Evolutionary conservation across 208 protist genomes (phyloP), one percentile per base, ranked within the genome.

Genomic region (Leishmania mexicana): DNA sequence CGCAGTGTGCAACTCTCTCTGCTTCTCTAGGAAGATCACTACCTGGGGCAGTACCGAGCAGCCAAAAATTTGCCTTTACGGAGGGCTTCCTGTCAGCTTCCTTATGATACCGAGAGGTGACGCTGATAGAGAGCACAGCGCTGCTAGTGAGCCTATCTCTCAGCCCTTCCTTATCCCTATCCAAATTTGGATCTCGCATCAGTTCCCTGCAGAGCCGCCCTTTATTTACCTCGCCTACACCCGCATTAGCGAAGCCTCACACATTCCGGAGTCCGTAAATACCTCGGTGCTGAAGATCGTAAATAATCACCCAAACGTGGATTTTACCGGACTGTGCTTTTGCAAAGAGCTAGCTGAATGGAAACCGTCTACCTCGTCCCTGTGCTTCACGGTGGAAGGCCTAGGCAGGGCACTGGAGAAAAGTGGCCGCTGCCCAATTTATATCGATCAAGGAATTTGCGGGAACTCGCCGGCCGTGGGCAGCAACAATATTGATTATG

Each of bases 61-160:
- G 58, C 84, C 73, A 3, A 93, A 93, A 80, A 67, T 93, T 11
- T 95, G 92, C 72, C 53, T 95, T 0, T 93, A 95, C 71, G 89
- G 92, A 40, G 89, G 87, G 2, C 68, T 93, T 24, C 89, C 86
- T 11, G 81, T 92, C 28, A 81, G 51, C 15, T 82, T 89, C 19
- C 64, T 77, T 1, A 60, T 85, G 28, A 79, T 85, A 31, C 51
- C 82, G 8, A 75, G 49, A 49, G 21, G 31, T 40, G 82, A 81
- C 2, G 51, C 45, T 19, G 58, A 58, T 40, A 74, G 31, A 53
- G 51, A 10, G 6, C 47, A 60, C 13, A 80, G 54, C 3, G 76
- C 10, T 45, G 70, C 45, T 28, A 40, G 60, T 17, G 72, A 75
- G 13, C 82, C 82, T 1, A 51, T 78, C 17, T 0, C 75, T 10